These are phyloP conservation scores for Leucosporidium creatinivorum DNA, from an alignment of 768 basidiomycete genomes.

Conservation along the genomic window DNA sequence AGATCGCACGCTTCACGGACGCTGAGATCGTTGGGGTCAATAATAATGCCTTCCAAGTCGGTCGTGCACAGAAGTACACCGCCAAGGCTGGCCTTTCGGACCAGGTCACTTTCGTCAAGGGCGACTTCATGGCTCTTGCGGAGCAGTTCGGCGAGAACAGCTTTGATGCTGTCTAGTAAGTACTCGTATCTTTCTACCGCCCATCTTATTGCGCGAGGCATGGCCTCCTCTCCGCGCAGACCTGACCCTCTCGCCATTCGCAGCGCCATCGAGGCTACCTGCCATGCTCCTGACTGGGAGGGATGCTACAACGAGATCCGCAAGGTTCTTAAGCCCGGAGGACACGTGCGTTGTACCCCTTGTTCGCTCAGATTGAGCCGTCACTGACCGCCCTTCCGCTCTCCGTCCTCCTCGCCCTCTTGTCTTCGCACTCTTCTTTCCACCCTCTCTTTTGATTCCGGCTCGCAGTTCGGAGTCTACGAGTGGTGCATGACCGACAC, in stretches of 20 bases:
- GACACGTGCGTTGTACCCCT: constrained; percentile 55
- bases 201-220: no score
- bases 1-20: constrained; percentile 87
- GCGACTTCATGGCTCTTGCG: constrained; percentile 90
- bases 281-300: constrained; percentile 91
- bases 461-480: constrained; percentile 80
- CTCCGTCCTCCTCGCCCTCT: neutral
- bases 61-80: constrained; percentile 77
- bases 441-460: neutral
- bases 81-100: constrained; percentile 63
- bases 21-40: constrained; percentile 71
- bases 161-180: constrained; percentile 79
- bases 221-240: no score
- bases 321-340: constrained; percentile 92
- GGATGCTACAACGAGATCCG: constrained; percentile 90
- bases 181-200: no score
- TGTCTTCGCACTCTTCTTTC: neutral
- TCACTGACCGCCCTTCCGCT: neutral
- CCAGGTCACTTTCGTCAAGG: constrained; percentile 75
- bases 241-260: constrained; percentile 46
- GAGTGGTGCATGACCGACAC: constrained; percentile 98
- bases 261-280: constrained; percentile 96
- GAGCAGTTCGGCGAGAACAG: constrained; percentile 86
- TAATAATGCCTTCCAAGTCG: constrained; percentile 92
- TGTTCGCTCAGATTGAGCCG: no score